Conservation (phyloP, 2,329 filamentous ascomycete species). For the Claviceps lovelessii region DNA sequence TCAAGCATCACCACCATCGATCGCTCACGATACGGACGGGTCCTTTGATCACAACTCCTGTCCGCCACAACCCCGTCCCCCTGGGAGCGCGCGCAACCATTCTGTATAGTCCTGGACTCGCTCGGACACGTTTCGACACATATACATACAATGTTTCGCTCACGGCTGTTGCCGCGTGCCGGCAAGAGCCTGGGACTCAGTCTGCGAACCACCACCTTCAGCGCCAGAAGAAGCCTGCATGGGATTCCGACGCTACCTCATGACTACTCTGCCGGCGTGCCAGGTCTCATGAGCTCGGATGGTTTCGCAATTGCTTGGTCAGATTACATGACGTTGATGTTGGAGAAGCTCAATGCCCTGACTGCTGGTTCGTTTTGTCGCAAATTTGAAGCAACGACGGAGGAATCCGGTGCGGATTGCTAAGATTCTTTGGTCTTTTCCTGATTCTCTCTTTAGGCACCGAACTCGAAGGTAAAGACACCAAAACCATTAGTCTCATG, state of each 20-base stretch:
- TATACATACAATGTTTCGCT: constrained; percentile 30
- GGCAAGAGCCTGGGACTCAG: constrained; percentile 22
- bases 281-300: constrained; percentile 53
- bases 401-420: neutral
- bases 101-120: neutral
- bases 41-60: no score
- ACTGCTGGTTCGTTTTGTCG: constrained; percentile 46
- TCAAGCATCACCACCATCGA: neutral
- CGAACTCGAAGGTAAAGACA: constrained; percentile 43
- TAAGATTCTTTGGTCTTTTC: neutral
- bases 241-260: constrained; percentile 31
- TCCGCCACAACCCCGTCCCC: neutral
- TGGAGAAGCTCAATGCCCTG: constrained; percentile 62
- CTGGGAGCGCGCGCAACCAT: neutral
- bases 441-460: constrained; percentile 34
- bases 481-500: constrained; percentile 56
- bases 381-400: neutral
- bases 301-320: constrained; percentile 69
- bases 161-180: constrained; percentile 36
- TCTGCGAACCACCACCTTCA: constrained; percentile 21
- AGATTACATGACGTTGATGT: constrained; percentile 61
- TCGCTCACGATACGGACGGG: neutral
- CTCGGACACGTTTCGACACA: neutral
- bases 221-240: constrained; percentile 30
- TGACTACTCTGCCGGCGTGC: constrained; percentile 39